Evolutionary conservation across 1,139 yeast species (phyloP), one percentile per base, ranked within the genome.

Genomic region (Blastobotrys aristatus): DNA sequence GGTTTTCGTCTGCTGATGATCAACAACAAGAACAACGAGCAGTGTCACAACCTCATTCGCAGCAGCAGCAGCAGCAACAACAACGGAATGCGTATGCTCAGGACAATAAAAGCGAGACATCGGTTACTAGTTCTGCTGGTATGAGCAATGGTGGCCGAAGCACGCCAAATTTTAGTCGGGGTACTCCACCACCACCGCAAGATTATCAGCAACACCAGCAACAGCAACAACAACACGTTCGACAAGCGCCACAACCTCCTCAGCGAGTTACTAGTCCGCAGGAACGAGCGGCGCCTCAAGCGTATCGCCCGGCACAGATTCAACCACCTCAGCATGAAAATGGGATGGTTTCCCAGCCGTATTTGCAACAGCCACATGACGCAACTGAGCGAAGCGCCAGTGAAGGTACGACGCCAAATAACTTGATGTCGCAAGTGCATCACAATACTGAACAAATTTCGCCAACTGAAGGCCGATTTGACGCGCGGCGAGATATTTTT

Each of bases 321-420:
- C 32, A 51, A 10, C 43, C 43, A 8, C 44, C 44, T 31, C 34
- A 16, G 14, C 43, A 39, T 18, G 26, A 17, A 4, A 27, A 14
- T n/a, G 33, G 43, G 2, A 29, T 27, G 27, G 34, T 16, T 2
- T 17, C 40, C 3, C 40, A 37, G 18, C 40, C 40, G 21, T n/a
- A 21, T 37, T 18, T 37, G n/a, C 22, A 7, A 26, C 7, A 6
- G 5, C 13, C 33, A 13, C 6, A 30, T n/a, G 33, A 13, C n/a
- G n/a, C 33, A 30, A 5, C 17, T 31, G 32, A 33, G 37, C 26
- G 67, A 41, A 54, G 59, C 20, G 63, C 63, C 7, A 62, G 67
- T 5, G 63, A 61, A 34, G 68, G 69, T 18, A 53, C 56, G 21
- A 57, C 53, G 47, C 63, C 64, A 40, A 61, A 62, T 47, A 61